phyloP scores from a whole-genome alignment of 148 eudicot species.

The Linanthus parryae region DNA sequence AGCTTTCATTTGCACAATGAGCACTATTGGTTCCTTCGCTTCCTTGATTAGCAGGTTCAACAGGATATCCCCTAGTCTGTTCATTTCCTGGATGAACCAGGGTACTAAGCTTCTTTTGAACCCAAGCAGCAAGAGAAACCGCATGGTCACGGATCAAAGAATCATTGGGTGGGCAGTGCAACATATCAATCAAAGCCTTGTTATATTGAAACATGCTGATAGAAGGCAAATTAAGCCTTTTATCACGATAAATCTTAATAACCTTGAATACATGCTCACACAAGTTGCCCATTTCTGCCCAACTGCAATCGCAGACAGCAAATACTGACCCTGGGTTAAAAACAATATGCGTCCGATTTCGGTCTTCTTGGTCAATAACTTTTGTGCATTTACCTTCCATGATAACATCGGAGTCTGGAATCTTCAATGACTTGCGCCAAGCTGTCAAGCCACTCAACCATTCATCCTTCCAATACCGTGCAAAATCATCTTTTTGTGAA shows the following conservation, averaged over 20 bases:
- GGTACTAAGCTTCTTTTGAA: conserved; percentile 50
- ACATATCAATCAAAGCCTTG: conserved; percentile 52
- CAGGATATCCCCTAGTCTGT: conserved; percentile 13
- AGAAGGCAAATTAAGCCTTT: conserved; percentile 41
- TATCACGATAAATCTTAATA: conserved; percentile 40
- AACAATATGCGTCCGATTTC: conserved; percentile 30
- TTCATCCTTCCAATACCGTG: conserved; percentile 76
- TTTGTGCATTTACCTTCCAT: conserved; percentile 49
- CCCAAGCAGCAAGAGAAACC: conserved; percentile 71
- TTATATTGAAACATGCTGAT: conserved; percentile 58
- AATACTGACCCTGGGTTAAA: conserved; percentile 75
- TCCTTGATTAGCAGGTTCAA: conserved; percentile 5
- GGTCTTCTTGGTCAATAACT: conserved; percentile 50
- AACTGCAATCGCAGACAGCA: conserved; percentile 60
- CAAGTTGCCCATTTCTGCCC: conserved; percentile 60
- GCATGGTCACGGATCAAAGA: conserved; percentile 90
- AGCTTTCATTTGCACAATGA: conserved; percentile 11
- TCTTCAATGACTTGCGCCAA: conserved; percentile 57
- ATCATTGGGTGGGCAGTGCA: conserved; percentile 57
- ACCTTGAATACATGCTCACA: conserved; percentile 81
- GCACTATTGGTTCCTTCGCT: too few species aligned
- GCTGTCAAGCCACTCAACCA: conserved; percentile 66
- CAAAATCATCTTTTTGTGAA: conserved; percentile 72
- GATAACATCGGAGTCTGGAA: conserved; percentile 60
- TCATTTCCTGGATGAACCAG: conserved; percentile 19